Conservation (phyloP, 768 basidiomycete genomes). For the Pisolithus microcarpus region DNA sequence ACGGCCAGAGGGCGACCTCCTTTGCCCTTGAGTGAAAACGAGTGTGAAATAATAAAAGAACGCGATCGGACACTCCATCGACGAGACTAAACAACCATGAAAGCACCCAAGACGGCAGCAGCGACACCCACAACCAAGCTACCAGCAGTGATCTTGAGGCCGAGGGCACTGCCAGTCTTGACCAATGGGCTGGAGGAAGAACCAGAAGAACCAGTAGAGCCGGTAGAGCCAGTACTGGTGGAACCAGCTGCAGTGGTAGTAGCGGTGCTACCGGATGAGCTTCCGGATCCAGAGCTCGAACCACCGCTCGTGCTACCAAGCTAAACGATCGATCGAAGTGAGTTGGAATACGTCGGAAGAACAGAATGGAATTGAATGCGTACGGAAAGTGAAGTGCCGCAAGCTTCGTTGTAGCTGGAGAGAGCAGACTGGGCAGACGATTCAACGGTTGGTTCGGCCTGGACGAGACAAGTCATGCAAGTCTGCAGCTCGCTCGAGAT, state of each 20-base stretch:
- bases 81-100: conserved; percentile 8
- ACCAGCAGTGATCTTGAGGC: conserved; percentile 1
- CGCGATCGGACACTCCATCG: neutral
- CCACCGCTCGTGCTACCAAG: conserved; percentile 3
- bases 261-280: neutral
- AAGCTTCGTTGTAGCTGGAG: conserved; percentile 11
- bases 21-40: neutral
- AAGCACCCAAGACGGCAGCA: conserved; percentile 8
- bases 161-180: neutral
- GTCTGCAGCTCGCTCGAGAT: conserved; percentile 9
- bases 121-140: conserved; percentile 1
- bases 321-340: conserved; percentile 1
- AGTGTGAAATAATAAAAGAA: neutral
- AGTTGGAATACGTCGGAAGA: neutral
- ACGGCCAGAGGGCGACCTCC: neutral
- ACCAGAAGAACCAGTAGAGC: neutral
- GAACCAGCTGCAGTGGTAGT: neutral
- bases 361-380: neutral
- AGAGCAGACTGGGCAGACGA: conserved; percentile 7
- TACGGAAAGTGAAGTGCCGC: conserved; percentile 15
- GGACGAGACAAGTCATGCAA: conserved; percentile 18
- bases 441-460: neutral
- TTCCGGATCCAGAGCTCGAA: conserved; percentile 4
- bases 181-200: neutral
- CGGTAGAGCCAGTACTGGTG: neutral